Evolutionary conservation across 495 filamentous ascomycete species (phyloP).

Genomic region (Xylaria cubensis): DNA sequence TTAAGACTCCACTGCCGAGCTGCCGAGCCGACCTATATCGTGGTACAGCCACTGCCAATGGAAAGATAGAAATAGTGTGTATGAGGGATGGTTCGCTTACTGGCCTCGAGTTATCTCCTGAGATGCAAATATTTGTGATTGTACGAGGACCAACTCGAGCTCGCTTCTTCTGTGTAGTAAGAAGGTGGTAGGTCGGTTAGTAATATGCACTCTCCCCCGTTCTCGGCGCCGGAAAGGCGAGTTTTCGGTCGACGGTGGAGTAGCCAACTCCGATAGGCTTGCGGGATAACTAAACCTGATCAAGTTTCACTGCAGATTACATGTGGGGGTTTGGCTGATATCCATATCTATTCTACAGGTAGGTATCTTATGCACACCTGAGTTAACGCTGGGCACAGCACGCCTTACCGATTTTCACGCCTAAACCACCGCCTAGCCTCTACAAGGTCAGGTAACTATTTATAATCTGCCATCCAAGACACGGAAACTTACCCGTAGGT

Average conservation of each 20-base stretch:
- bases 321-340: conserved; percentile 14
- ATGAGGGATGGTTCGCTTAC: background rate
- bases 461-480: background rate
- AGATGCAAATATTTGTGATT: background rate
- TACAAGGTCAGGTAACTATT: conserved; percentile 1
- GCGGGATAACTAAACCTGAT: conserved; percentile 14
- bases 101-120: background rate
- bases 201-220: conserved; percentile 8
- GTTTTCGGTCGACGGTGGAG: conserved; percentile 19
- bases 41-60: conserved; percentile 20
- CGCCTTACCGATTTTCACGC: background rate
- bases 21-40: conserved; percentile 19
- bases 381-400: background rate
- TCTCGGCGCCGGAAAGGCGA: conserved; percentile 22
- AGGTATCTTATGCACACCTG: background rate
- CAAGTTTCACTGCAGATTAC: background rate
- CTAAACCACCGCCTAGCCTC: background rate
- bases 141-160: background rate
- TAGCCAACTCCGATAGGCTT: conserved; percentile 15
- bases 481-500: background rate
- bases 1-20: conserved; percentile 20
- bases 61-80: background rate
- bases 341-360: background rate
- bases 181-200: conserved; percentile 7
- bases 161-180: background rate